Percentiles rank a stretch among this genome's conserved stretches.
These are phyloP conservation scores for Wickerhamiella spandovensis DNA, from an alignment of 805 yeast species.

Conservation along the genomic window DNA sequence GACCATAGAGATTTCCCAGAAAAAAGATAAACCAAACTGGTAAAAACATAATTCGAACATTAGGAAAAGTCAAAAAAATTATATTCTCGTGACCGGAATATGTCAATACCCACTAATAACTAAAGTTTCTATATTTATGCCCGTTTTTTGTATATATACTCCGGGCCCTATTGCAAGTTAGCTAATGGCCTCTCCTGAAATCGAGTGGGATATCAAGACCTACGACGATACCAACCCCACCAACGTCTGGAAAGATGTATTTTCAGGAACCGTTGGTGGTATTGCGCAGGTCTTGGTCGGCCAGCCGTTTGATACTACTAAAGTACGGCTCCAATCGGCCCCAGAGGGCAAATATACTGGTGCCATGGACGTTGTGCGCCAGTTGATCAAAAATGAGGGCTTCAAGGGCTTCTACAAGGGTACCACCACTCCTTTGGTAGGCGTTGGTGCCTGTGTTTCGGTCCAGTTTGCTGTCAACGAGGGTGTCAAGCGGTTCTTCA, in stretches of 20 bases:
- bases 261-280: slow-evolving; percentile 93
- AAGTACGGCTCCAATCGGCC: slow-evolving; percentile 83
- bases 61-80: too few species aligned
- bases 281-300: slow-evolving; percentile 91
- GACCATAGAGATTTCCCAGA: too few species aligned
- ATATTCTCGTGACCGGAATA: too few species aligned
- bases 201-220: slow-evolving; percentile 14
- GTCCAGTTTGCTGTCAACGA: slow-evolving; percentile 94
- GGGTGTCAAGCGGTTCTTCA: slow-evolving; percentile 75
- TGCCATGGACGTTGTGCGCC: slow-evolving; percentile 63
- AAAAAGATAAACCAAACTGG: too few species aligned
- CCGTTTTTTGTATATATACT: background rate
- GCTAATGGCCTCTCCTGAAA: slow-evolving; percentile 4
- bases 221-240: slow-evolving; percentile 7
- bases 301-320: slow-evolving; percentile 92
- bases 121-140: too few species aligned
- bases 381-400: slow-evolving; percentile 69
- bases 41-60: too few species aligned
- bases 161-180: background rate
- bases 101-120: too few species aligned
- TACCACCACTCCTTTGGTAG: slow-evolving; percentile 80
- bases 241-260: slow-evolving; percentile 57
- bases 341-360: slow-evolving; percentile 62
- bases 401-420: slow-evolving; percentile 82
- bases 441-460: slow-evolving; percentile 95